Evolutionary conservation across 768 basidiomycete species (phyloP).

Genomic region (Pleurotus tuoliensis): DNA sequence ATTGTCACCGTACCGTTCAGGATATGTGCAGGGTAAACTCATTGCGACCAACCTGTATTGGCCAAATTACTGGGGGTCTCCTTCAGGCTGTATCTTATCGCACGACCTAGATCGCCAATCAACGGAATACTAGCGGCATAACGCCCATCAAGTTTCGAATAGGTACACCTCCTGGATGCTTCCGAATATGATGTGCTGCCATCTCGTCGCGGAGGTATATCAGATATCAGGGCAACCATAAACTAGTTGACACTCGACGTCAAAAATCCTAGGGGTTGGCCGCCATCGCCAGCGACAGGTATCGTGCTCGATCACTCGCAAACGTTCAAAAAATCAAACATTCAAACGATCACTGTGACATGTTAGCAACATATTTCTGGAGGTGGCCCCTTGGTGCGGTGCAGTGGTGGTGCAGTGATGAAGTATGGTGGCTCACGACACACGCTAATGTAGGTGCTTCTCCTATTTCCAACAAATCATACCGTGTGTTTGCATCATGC

Average conservation of each 20-base stretch:
- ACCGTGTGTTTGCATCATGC: too few relatives aligned
- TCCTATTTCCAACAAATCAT: too few relatives aligned
- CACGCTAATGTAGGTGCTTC: too few relatives aligned
- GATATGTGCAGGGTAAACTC: neutral
- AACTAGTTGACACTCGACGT: too few relatives aligned
- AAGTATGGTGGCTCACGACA: too few relatives aligned
- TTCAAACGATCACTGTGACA: slow-evolving; percentile 4
- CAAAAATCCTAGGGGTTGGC: too few relatives aligned
- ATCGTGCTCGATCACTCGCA: neutral
- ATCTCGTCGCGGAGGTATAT: slow-evolving; percentile 2
- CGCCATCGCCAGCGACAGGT: too few relatives aligned
- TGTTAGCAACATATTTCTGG: neutral
- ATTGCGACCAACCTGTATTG: neutral
- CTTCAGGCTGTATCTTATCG: too few relatives aligned
- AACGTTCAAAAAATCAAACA: slow-evolving; percentile 4
- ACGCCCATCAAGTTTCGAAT: slow-evolving; percentile 3
- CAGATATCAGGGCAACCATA: neutral
- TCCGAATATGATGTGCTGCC: slow-evolving; percentile 1
- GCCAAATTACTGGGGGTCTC: too few relatives aligned
- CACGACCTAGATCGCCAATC: too few relatives aligned
- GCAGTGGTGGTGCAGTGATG: too few relatives aligned
- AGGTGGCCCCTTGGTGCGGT: too few relatives aligned
- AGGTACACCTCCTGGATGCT: slow-evolving; percentile 3
- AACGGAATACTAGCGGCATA: neutral
- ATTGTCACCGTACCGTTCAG: neutral